Base-by-base conservation (phyloP, 495 filamentous ascomycete species). In the Lepraria neglecta region DNA sequence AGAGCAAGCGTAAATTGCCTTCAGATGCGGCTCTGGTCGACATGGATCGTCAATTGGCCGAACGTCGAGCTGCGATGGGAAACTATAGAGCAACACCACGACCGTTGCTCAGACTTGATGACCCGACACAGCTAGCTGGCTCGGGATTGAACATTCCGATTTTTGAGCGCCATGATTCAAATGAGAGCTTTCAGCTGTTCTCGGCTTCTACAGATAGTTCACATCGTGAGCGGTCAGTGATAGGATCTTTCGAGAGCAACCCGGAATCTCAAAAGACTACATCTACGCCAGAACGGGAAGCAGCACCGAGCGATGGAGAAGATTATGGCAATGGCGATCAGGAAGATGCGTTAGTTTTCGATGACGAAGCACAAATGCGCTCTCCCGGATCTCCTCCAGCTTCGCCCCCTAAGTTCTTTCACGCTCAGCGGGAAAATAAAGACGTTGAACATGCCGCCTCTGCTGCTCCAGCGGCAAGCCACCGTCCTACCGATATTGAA, bases 181-280 rank as follows among this genome's bases (percentile, higher is more conserved):
- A 85, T 27, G 90, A 92, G 62, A 91, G 88, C 65, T 90, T 90
- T 65, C 82, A 87, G 38, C 83, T 94, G 76, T 90, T 95, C 70
- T 91, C 86, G n/a, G 80, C 85, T 9, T 91, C 89, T 3, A 83
- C 84, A 14, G 82, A 85, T 19, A 84, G 83, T 52, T 81, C 78
- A 5, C 71, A 78, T 43, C 77, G 74, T 40, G 72, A 74, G 4
- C 77, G 74, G 58, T 81, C 77, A 38, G 62, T 74, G 0, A 73
- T 66, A 4, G 73, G 73, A 28, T 81, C 79, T 3, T 77, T 75
- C 17, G 66, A 43, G 15, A 63, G 65, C 24, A 60, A 56, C 43
- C 55, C 56, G n/a, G 47, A 45, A 24, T 67, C 63, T 14, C 58
- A 62, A 38, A 53, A 55, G 59, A 47, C 50, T 15, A 47, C 42